Evolutionary conservation across 495 filamentous ascomycete species (phyloP), one percentile per base, ranked within the genome.

Genomic region (Penicillium dipodomyicola): DNA sequence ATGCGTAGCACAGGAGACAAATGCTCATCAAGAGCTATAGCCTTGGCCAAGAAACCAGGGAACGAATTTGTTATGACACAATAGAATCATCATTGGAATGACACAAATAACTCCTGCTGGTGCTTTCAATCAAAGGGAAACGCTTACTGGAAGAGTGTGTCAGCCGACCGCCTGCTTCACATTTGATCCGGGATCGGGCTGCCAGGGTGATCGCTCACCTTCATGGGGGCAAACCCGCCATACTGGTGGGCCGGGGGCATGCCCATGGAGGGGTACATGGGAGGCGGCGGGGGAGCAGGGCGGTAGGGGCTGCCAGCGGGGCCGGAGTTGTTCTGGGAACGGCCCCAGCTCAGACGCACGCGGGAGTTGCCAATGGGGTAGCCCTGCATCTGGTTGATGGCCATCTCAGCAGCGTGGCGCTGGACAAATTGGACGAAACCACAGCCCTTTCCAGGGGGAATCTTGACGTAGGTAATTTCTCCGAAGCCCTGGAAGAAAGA

Each of bases 341-440:
- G 90, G 54, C 94, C 94, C 94, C 94, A 99, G 65, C 89, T 94
- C 61, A 99, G 83, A 63, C 94, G 90, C 42, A 99, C 94, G 52
- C 94, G 90, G 17, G 94, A 99, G 80, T 99, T 99, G 49, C 94
- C 94, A 65, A 99, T 99, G 39, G 94, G 94, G 74, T 98, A 99
- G 37, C 94, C 94, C 76, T 99, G 94, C 94, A 99, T 99, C 77
- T 99, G 94, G 79, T 99, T 99, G 81, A 99, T 99, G 53, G 94
- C 94, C 94, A 99, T 99, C 79, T 99, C 94, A 20, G 94, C 94
- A 17, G 94, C 94, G 74, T 99, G 94, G 58, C 94, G 92, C 75
- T 99, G 94, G 50, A 99, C 95, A 65, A 99, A 99, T 72, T 99
- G 94, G 46, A 99, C 94, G 68, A 99, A 99, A 47, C 94, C 94